Evolutionary conservation across 2,329 filamentous ascomycete genomes (phyloP), one percentile per base, ranked within the genome.

Genomic region (Colletotrichum orchidophilum): DNA sequence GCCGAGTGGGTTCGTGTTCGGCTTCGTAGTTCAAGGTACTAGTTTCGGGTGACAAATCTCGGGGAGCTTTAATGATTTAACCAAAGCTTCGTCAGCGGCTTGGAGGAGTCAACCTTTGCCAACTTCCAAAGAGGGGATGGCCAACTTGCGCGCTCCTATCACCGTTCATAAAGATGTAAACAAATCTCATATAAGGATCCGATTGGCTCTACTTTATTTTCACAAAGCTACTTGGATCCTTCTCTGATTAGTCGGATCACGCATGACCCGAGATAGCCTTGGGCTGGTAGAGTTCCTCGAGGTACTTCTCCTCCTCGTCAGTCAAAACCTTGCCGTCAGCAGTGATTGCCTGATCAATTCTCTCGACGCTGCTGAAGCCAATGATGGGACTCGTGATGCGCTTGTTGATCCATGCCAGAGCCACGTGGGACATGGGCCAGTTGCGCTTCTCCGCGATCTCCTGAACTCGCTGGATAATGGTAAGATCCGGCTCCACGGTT

Each of bases 401-500:
- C 73, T 85, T 83, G 73, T 88, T 81, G 67, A 87, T 85, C 91
- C 91, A 93, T 3, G 90, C 90, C 65, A 91, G 83, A 1, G 89
- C 86, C 24, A 93, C 87, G 66, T 91, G 87, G 54, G 88, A 87
- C 87, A 93, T 93, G 73, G 85, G 88, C 77, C 87, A 85, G 0
- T 82, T 85, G 73, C 86, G 85, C 80, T 89, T 88, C 73, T 84
- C 82, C 0, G 90, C 88, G 15, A 92, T 74, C 77, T 91, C 86
- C 78, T 91, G 84, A 2, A 82, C 76, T 8, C 79, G 64, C 72
- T 79, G 72, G 53, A 82, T 75, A 55, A 83, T 78, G 15, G 70
- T 77, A 50, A 79, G 33, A 53, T 81, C 80, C 21, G 77, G 77
- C 72, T 81, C 80, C 4, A 76, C 76, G 12, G 78, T 81, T 5